Base-by-base conservation (phyloP, 2,329 filamentous ascomycete species). In the Chalaropsis ovoidea region DNA sequence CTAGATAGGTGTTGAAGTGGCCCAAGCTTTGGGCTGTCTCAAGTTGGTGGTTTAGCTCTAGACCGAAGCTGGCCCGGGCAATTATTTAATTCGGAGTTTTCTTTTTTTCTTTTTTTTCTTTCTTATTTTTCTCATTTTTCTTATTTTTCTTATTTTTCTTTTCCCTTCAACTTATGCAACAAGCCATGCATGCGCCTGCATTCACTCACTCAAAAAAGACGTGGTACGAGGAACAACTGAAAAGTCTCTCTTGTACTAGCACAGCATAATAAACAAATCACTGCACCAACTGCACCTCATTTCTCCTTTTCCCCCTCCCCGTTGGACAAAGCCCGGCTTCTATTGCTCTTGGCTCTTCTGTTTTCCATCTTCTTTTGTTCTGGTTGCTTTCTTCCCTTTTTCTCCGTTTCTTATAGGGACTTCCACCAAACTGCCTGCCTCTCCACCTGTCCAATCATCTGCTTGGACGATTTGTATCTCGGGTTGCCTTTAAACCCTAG, bases 21-120 rank as follows among this genome's bases (percentile, higher is more conserved):
- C 52, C 52, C 22, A 56, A 56, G 52, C 52, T 56, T 56, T 56
- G 11, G 52, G 52, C 52, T 56, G 52, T 56, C 52, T 56, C 52
- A 56, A 56, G 27, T 56, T 56, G 13, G 10, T 56, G 22, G 22
- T 7, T 31, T 56, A 49, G 17, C 27, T 56, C 52, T 31, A 19
- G 27, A 10, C 17, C 22, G 22, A 49, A 19, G 45, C 52, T 56
- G 52, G 24, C 52, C 52, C 22, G 27, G 8, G 52, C 52, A 6
- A 3, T 31, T 31, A 6, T 31, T 31, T 31, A 31, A 3, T 2
- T 31, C 31, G 31, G 6, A 31, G 31, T 2, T 31, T 31, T 31
- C 31, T 31, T 31, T 31, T 31, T 31, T 31, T 31, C 6, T 31
- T 31, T 49, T 49, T 49, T 19, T 11, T 22, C 4, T 49, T 49